Conservation (phyloP, 495 filamentous ascomycete genomes). For the Penicillium desertorum region DNA sequence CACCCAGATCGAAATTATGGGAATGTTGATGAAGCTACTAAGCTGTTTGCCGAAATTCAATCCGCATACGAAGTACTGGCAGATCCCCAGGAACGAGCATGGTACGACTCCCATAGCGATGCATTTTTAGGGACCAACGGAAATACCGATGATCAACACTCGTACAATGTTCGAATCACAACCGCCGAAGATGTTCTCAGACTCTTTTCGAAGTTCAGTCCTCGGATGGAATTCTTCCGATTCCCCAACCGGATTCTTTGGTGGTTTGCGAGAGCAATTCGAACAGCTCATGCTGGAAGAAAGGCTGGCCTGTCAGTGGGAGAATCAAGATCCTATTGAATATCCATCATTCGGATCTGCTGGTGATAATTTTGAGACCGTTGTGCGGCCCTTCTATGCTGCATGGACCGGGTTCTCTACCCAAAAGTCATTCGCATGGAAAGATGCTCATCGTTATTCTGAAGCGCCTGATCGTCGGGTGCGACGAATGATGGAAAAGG, state of each 20-base stretch:
- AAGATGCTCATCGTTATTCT: slow-evolving; percentile 72
- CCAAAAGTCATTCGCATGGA: slow-evolving; percentile 84
- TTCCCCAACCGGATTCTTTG: slow-evolving; percentile 76
- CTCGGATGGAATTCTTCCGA: slow-evolving; percentile 76
- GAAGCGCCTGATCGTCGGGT: slow-evolving; percentile 86
- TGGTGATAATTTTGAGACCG: slow-evolving; percentile 64
- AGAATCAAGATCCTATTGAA: slow-evolving; percentile 53
- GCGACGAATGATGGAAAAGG: slow-evolving; percentile 88
- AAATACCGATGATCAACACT: slow-evolving; percentile 48
- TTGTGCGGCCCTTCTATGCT: slow-evolving; percentile 78
- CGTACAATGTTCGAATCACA: slow-evolving; percentile 66
- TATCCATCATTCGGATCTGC: slow-evolving; percentile 81
- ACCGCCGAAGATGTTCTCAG: slow-evolving; percentile 72
- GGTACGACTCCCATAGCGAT: slow-evolving; percentile 95
- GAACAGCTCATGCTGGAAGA: slow-evolving; percentile 81
- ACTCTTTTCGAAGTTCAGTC: slow-evolving; percentile 73
- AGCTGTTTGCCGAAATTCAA: slow-evolving; percentile 85
- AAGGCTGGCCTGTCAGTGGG: slow-evolving; percentile 65
- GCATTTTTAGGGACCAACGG: slow-evolving; percentile 67
- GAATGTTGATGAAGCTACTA: slow-evolving; percentile 77
- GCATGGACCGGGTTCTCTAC: slow-evolving; percentile 82
- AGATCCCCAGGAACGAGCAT: slow-evolving; percentile 91
- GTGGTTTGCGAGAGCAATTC: slow-evolving; percentile 71
- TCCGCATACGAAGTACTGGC: slow-evolving; percentile 92
- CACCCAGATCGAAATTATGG: slow-evolving; percentile 95